Evolutionary conservation across 2,329 filamentous ascomycete species (phyloP).

Genomic region (Neurospora sp.): DNA sequence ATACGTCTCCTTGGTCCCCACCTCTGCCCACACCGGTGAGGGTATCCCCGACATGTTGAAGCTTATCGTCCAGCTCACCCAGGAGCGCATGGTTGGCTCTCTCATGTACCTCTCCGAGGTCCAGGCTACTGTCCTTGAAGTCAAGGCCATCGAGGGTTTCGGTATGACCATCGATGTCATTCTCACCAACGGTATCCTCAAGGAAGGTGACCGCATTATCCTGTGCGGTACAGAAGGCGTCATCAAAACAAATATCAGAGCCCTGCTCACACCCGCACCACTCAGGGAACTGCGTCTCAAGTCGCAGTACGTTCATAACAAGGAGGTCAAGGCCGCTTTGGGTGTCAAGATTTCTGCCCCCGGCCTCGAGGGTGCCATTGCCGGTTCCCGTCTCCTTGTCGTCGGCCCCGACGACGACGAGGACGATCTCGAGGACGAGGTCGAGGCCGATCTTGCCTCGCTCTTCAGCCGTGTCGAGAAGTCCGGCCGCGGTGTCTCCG

Average conservation of each 20-base stretch:
- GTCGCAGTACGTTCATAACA: constrained; percentile 95
- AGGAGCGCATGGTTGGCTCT: constrained; percentile 93
- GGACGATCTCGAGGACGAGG: constrained; percentile 91
- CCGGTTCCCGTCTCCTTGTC: constrained; percentile 87
- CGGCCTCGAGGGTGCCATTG: constrained; percentile 90
- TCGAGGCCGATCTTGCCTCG: constrained; percentile 87
- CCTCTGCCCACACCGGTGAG: constrained; percentile 96
- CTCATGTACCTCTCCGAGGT: constrained; percentile 98
- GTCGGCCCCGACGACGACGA: constrained; percentile 94
- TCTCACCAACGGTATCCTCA: constrained; percentile 86
- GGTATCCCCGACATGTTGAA: constrained; percentile 99
- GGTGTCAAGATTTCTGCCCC: constrained; percentile 99
- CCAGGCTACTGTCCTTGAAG: constrained; percentile 93
- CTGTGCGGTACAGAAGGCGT: constrained; percentile 94
- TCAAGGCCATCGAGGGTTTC: constrained; percentile 98
- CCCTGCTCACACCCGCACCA: constrained; percentile 82
- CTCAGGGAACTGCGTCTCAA: constrained; percentile 93
- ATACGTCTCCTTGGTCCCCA: constrained; percentile 91
- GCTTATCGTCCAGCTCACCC: constrained; percentile 81
- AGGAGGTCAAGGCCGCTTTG: constrained; percentile 95
- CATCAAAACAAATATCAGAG: constrained; percentile 91
- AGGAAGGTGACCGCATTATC: constrained; percentile 89
- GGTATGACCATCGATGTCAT: constrained; percentile 98
- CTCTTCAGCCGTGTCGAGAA: constrained; percentile 87
- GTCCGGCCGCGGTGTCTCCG: constrained; percentile 86